Evolutionary conservation across 495 filamentous ascomycete genomes (phyloP).

Genomic region (Thermothielavioides terrestris): DNA sequence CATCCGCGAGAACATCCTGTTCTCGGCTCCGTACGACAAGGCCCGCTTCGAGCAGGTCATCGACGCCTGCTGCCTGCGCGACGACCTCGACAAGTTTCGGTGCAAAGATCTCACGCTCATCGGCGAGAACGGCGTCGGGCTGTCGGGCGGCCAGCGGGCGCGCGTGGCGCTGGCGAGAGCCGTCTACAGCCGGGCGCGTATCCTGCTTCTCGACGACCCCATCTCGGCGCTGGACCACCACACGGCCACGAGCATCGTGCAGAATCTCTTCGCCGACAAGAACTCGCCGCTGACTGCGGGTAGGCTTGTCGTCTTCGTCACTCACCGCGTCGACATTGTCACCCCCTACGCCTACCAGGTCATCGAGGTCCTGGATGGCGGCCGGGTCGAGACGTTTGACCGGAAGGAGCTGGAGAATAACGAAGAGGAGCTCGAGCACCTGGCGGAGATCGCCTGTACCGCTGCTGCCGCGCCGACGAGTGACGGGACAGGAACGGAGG

Average conservation of each 20-base stretch:
- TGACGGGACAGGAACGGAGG: conserved; percentile 20
- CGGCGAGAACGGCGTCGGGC: conserved; percentile 89
- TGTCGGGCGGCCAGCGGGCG: conserved; percentile 93
- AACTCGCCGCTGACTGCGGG: conserved; percentile 51
- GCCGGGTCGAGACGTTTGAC: conserved; percentile 43
- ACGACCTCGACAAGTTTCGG: conserved; percentile 83
- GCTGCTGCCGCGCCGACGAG: not conserved
- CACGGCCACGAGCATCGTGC: conserved; percentile 64
- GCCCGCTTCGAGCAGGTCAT: conserved; percentile 81
- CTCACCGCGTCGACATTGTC: conserved; percentile 67
- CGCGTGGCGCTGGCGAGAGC: conserved; percentile 85
- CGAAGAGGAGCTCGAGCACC: conserved; percentile 18
- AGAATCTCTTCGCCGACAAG: conserved; percentile 49
- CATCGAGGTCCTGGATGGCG: conserved; percentile 51
- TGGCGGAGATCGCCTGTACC: conserved; percentile 7
- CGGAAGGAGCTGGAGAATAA: conserved; percentile 19
- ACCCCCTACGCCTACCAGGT: conserved; percentile 57
- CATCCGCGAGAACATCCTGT: conserved; percentile 77
- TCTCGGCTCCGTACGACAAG: conserved; percentile 64
- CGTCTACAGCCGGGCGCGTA: conserved; percentile 83
- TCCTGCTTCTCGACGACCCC: conserved; percentile 91
- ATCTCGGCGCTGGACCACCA: conserved; percentile 88
- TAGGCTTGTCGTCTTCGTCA: conserved; percentile 62
- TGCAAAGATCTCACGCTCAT: conserved; percentile 92
- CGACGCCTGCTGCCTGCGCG: conserved; percentile 81